phyloP scores from a whole-genome alignment of 225 moss, liverwort and hornwort genomes.

The Physcomitrellopsis africana region DNA sequence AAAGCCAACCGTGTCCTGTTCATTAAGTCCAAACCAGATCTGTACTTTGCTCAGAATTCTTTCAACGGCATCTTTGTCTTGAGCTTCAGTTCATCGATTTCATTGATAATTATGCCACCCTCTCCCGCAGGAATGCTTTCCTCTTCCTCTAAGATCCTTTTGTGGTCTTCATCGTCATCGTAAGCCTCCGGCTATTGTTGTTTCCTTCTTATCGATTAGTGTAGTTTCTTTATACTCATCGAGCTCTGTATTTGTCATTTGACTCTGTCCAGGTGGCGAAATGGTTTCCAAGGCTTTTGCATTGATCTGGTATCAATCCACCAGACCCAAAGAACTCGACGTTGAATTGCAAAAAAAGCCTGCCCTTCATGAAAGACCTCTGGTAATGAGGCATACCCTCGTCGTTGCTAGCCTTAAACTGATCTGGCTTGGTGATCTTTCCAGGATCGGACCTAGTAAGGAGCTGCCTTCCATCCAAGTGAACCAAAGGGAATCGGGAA shows the following conservation, averaged over 20 bases:
- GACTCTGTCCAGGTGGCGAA: slow-evolving; percentile 54
- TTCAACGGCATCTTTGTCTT: too few species aligned
- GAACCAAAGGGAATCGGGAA: slow-evolving; percentile 63
- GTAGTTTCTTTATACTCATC: slow-evolving; percentile 76
- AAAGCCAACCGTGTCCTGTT: too few species aligned
- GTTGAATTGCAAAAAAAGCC: slow-evolving; percentile 58
- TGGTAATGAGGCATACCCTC: slow-evolving; percentile 27
- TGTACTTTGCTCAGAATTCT: too few species aligned
- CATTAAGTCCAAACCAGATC: too few species aligned
- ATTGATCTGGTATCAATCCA: slow-evolving; percentile 42
- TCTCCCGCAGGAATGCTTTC: too few species aligned
- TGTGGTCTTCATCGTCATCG: slow-evolving; percentile 63
- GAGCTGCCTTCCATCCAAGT: slow-evolving; percentile 56
- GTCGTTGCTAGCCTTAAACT: slow-evolving; percentile 69
- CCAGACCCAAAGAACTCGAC: slow-evolving; percentile 65
- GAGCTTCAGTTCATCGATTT: too few species aligned
- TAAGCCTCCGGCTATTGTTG: slow-evolving; percentile 60
- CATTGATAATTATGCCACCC: too few species aligned
- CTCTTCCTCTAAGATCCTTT: too few species aligned
- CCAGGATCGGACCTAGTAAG: slow-evolving; percentile 57
- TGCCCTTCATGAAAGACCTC: slow-evolving; percentile 73
- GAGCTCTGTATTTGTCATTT: slow-evolving; percentile 62
- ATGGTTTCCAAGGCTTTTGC: slow-evolving; percentile 47
- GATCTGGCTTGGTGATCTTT: slow-evolving; percentile 70
- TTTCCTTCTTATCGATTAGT: slow-evolving; percentile 57